These are phyloP conservation scores for Immersiella caudata DNA, from an alignment of 495 filamentous ascomycete genomes.

Conservation along the genomic window DNA sequence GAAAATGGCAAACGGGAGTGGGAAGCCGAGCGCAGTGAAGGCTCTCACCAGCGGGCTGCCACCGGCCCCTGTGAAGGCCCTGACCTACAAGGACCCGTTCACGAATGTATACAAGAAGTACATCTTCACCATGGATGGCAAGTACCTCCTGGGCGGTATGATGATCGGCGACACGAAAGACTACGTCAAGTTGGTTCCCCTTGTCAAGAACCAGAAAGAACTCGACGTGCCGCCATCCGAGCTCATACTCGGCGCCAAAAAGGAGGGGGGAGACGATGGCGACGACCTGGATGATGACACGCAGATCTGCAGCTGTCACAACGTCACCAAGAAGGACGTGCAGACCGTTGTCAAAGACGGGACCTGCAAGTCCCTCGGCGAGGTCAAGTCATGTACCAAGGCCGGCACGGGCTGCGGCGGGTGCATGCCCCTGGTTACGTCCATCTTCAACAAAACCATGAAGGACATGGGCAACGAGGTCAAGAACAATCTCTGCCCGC, in stretches of 20 bases:
- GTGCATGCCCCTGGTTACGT: constrained; percentile 89
- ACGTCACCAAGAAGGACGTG: constrained; percentile 88
- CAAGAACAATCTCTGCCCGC: constrained; percentile 83
- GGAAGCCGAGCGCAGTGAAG: constrained; percentile 40
- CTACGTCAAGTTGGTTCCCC: constrained; percentile 91
- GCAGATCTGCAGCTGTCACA: constrained; percentile 95
- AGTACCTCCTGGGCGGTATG: constrained; percentile 93
- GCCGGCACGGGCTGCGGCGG: constrained; percentile 94
- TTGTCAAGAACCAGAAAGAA: constrained; percentile 85
- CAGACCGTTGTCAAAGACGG: constrained; percentile 75
- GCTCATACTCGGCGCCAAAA: constrained; percentile 84
- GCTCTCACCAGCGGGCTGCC: constrained; percentile 57
- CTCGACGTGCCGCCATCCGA: constrained; percentile 83
- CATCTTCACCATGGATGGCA: constrained; percentile 88
- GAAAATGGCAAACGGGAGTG: constrained; percentile 37
- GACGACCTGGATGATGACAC: constrained; percentile 71
- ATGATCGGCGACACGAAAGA: constrained; percentile 97
- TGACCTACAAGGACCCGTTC: constrained; percentile 94
- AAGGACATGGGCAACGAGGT: constrained; percentile 87
- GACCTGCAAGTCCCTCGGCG: constrained; percentile 79
- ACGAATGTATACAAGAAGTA: constrained; percentile 96
- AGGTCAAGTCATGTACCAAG: constrained; percentile 93
- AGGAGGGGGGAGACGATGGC: constrained; percentile 69
- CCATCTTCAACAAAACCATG: constrained; percentile 94
- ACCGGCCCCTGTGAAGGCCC: constrained; percentile 71